These are phyloP conservation scores for Candida rishiriensis DNA, from an alignment of 805 yeast species.

Conservation along the genomic window DNA sequence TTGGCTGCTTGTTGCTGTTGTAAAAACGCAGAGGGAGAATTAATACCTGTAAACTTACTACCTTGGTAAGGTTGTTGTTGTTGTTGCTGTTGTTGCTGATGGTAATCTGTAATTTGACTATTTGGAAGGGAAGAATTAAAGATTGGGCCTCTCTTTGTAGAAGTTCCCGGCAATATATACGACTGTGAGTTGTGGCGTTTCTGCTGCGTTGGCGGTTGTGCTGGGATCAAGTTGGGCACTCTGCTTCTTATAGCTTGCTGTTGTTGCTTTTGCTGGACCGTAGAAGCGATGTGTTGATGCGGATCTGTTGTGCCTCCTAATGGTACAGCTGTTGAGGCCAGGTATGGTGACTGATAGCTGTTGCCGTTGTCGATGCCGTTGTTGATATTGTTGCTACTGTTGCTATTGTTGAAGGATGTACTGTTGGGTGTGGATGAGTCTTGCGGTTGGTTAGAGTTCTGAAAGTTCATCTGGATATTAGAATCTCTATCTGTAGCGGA, in stretches of 20 bases:
- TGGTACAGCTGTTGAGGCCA: not conserved
- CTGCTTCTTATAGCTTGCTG: constrained; percentile 6
- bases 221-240: constrained; percentile 11
- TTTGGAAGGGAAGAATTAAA: constrained; percentile 1
- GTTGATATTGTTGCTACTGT: not conserved
- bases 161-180: constrained; percentile 13
- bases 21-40: too few relatives aligned
- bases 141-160: constrained; percentile 22
- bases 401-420: not conserved
- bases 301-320: too few relatives aligned
- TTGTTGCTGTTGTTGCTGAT: too few relatives aligned
- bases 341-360: not conserved
- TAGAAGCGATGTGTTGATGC: too few relatives aligned
- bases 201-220: constrained; percentile 23
- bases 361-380: not conserved
- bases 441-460: too few relatives aligned
- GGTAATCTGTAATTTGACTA: too few relatives aligned
- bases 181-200: constrained; percentile 30
- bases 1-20: too few relatives aligned
- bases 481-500: too few relatives aligned
- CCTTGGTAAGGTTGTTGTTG: too few relatives aligned
- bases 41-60: too few relatives aligned
- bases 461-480: too few relatives aligned
- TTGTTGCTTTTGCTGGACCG: not conserved
- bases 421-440: not conserved